Conservation (phyloP, 257 asterid genomes). For the Verbena officinalis region DNA sequence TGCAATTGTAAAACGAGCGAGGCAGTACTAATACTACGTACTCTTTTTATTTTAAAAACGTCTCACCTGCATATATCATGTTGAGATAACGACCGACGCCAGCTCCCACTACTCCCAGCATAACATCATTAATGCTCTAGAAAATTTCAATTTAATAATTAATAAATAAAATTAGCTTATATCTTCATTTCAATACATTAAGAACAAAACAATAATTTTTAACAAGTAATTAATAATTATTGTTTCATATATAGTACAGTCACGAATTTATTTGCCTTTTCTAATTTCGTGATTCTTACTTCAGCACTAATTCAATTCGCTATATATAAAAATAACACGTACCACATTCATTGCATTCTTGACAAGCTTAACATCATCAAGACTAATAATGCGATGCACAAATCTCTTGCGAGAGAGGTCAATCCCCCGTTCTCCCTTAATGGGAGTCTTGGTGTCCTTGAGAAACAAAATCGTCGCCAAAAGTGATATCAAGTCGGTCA, state of each 20-base stretch:
- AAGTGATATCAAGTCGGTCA: constrained; percentile 27
- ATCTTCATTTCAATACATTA: no score
- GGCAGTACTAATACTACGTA: no score
- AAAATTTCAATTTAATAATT: no score
- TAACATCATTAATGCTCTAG: constrained; percentile 48
- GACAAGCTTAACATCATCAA: constrained; percentile 51
- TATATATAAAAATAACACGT: not conserved
- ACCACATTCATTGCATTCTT: constrained; percentile 52
- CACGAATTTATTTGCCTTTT: no score
- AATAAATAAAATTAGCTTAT: no score
- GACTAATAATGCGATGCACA: constrained; percentile 37
- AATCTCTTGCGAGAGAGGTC: constrained; percentile 24
- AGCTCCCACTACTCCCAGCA: constrained; percentile 45
- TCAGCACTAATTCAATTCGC: no score
- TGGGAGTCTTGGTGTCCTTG: constrained; percentile 40
- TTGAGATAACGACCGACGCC: constrained; percentile 42
- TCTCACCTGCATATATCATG: constrained; percentile 45
- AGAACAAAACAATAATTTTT: no score
- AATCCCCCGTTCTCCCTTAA: constrained; percentile 33
- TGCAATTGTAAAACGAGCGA: no score
- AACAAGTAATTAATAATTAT: no score
- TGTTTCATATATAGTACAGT: no score
- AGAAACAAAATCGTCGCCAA: constrained; percentile 32
- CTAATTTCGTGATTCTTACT: no score
- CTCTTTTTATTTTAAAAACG: no score